Base-by-base conservation (phyloP, 306 rosid species). In the Quillaja saponaria region DNA sequence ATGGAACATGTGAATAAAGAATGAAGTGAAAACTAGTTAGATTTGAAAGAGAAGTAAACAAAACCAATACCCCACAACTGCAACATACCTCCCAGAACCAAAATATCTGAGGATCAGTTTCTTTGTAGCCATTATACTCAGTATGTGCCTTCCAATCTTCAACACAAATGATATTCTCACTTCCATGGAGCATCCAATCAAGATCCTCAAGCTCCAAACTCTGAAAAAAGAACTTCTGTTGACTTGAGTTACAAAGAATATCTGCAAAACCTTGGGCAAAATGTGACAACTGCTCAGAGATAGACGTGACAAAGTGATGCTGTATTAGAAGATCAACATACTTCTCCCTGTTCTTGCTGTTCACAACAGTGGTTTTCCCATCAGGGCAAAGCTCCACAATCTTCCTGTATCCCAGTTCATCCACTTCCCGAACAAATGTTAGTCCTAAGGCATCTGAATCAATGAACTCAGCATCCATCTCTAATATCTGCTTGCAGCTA, bases 61-160 rank as follows among this genome's bases (percentile, higher is more conserved):
- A 67, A 61, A 62, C 55, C 39, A 67, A 39, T 45, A 38, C 17
- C 62, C 17, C 38, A 42, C 17, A 67, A 48, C 47, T 46, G 31
- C 31, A 8, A 73, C 71, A 38, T 88, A 92, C 98, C 96, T 88
- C 85, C 96, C 98, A 92, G 78, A 92, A 92, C 98, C 98, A 92
- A 50, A 63, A 62, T 51, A 92, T 88, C 61, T 92, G 95, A 74
- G 80, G 67, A 82, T 92, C 98, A 13, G 84, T 84, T 78, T 86
- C 96, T 66, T 72, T 71, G 80, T 82, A 92, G 79, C 96, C 98
- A 53, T 76, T 81, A 68, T 86, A 88, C 51, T 86, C 96, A 0
- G 96, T 88, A 57, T 88, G 94, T n/a, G 83, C 82, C 75, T 84
- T 88, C 96, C 98, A 92, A 72, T 92, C 98, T 56, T 78, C 94